phyloP scores from a whole-genome alignment of 768 basidiomycete genomes.

The Lepiota brunneoincarnata region DNA sequence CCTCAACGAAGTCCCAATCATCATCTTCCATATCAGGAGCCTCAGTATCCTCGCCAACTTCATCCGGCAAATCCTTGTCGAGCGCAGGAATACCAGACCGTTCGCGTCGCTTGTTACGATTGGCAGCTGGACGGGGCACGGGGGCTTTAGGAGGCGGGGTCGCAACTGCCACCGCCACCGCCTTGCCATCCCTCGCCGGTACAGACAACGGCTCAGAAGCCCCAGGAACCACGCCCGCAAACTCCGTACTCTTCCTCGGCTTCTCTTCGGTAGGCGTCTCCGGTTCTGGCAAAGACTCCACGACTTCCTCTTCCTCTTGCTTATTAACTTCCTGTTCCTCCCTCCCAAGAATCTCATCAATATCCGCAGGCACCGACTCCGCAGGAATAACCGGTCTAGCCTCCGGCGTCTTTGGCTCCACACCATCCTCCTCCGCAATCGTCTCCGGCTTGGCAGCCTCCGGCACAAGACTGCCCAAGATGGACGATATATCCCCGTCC shows the following conservation, averaged over 20 bases:
- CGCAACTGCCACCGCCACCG: constrained; percentile 12
- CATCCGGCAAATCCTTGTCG: constrained; percentile 58
- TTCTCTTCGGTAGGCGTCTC: constrained; percentile 13
- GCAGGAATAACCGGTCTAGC: constrained; percentile 39
- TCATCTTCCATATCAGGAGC: constrained; percentile 55
- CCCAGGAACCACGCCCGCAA: constrained; percentile 18
- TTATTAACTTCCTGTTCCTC: constrained; percentile 3
- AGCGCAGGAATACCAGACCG: constrained; percentile 82
- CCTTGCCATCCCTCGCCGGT: constrained; percentile 25
- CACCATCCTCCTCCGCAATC: constrained; percentile 23
- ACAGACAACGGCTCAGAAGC: background rate
- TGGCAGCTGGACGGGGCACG: constrained; percentile 21
- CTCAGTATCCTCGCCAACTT: constrained; percentile 44
- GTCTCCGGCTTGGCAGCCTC: background rate
- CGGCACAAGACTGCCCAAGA: background rate
- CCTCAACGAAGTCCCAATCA: constrained; percentile 91
- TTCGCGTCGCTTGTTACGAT: constrained; percentile 54
- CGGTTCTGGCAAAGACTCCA: constrained; percentile 10
- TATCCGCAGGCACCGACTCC: constrained; percentile 6
- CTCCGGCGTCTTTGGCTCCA: constrained; percentile 77
- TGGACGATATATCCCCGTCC: background rate
- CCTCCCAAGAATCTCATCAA: constrained; percentile 11
- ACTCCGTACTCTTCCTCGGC: background rate
- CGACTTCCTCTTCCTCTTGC: constrained; percentile 9
- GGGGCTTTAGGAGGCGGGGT: constrained; percentile 23